Percentiles rank a stretch among this genome's conserved stretches.
phyloP scores from a whole-genome alignment of 768 basidiomycete species.

The Terana coerulea region DNA sequence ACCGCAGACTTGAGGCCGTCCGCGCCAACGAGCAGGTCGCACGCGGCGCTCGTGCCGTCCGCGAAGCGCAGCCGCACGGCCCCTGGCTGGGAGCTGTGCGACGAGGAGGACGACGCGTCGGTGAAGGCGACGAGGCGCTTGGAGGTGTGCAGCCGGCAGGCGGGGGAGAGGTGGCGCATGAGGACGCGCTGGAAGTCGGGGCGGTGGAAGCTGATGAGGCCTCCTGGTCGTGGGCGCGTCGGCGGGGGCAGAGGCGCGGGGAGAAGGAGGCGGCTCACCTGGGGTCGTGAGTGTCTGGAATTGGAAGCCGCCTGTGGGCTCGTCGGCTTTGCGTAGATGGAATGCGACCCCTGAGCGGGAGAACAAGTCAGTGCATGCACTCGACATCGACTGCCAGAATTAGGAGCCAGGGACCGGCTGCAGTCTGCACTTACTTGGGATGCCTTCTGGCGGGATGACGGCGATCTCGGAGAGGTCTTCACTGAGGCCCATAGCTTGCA shows the following conservation, averaged over 20 bases:
- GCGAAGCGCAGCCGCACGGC: conserved; percentile 51
- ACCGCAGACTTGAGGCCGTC: conserved; percentile 61
- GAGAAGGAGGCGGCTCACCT: conserved; percentile 34
- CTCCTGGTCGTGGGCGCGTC: conserved; percentile 18
- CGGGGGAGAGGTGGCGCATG: conserved; percentile 36
- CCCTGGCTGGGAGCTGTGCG: neutral
- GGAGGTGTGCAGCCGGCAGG: conserved; percentile 41
- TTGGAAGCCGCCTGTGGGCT: conserved; percentile 41
- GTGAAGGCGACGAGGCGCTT: conserved; percentile 59
- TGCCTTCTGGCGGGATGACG: conserved; percentile 19
- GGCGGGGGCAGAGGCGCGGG: neutral
- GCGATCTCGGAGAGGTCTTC: conserved; percentile 22
- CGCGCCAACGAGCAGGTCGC: conserved; percentile 68
- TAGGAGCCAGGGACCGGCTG: neutral
- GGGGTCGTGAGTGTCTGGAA: conserved; percentile 53
- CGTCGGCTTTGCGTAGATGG: conserved; percentile 59
- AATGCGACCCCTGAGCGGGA: conserved; percentile 43
- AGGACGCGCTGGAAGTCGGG: conserved; percentile 63
- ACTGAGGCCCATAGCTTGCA: conserved; percentile 24
- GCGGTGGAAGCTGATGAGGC: conserved; percentile 47
- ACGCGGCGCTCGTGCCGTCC: conserved; percentile 55
- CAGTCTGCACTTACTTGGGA: conserved; percentile 23
- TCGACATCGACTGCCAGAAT: neutral
- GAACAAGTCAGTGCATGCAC: neutral
- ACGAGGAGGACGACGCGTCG: conserved; percentile 27